A percentile compares a stretch with the other conserved stretches of the same genome.
phyloP scores from a whole-genome alignment of 139 green algal genomes.

The Edaphochlamys debaryana region DNA sequence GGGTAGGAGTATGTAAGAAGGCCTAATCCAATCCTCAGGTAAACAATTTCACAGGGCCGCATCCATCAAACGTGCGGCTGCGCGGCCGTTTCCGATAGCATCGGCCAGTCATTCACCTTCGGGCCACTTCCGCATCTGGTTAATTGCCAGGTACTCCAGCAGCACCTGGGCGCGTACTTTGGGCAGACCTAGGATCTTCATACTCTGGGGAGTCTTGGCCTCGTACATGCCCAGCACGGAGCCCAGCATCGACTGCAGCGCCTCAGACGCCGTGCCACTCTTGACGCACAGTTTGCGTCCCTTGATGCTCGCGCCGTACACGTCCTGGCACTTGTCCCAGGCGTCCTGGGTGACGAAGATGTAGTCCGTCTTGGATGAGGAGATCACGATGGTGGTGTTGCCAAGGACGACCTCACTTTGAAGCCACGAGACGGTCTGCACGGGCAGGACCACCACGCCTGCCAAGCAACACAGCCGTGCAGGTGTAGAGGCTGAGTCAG shows the following conservation, averaged over 20 bases:
- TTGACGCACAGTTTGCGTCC: neutral
- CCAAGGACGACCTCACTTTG: neutral
- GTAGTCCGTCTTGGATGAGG: constrained; percentile 10
- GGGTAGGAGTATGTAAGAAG: neutral
- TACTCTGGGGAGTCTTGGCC: neutral
- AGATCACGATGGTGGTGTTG: neutral
- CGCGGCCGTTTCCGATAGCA: too few species aligned
- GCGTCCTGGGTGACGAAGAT: neutral
- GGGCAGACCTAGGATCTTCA: neutral
- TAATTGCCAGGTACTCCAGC: too few species aligned
- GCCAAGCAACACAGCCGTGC: too few species aligned
- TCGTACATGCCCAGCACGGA: constrained; percentile 8
- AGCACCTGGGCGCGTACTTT: neutral
- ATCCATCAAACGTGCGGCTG: neutral
- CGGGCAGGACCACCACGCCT: constrained; percentile 2
- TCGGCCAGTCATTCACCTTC: neutral
- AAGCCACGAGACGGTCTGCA: constrained; percentile 6
- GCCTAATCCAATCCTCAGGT: neutral
- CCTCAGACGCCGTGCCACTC: neutral
- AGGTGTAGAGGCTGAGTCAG: too few species aligned
- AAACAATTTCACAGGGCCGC: too few species aligned
- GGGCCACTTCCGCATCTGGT: neutral
- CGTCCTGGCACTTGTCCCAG: neutral
- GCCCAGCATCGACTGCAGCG: neutral
- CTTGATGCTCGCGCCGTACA: neutral